A percentile compares a stretch with the other conserved stretches of the same genome.
Conservation (phyloP, 495 filamentous ascomycete genomes). For the Corynascus novoguineensis region DNA sequence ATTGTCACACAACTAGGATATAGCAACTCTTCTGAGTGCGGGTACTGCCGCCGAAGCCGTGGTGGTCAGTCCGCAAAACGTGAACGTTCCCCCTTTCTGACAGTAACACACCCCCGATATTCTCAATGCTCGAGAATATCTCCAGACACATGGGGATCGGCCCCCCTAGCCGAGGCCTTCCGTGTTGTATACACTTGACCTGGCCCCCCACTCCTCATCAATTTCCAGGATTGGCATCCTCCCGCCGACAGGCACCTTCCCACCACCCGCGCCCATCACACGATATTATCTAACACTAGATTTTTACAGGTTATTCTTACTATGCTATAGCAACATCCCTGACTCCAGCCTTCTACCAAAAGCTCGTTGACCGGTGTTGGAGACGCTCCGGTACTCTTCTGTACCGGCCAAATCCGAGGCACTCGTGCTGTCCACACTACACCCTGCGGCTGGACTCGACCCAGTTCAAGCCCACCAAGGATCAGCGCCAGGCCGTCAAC, state of each 20-base stretch:
- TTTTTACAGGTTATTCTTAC: slow-evolving; percentile 67
- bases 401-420: slow-evolving; percentile 80
- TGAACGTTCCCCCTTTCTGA: slow-evolving; percentile 23
- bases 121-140: not conserved
- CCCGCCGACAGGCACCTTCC: slow-evolving; percentile 4
- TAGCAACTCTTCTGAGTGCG: slow-evolving; percentile 44
- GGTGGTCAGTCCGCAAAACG: slow-evolving; percentile 41
- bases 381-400: slow-evolving; percentile 76
- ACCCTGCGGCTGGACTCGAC: slow-evolving; percentile 77
- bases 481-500: slow-evolving; percentile 83
- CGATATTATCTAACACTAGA: slow-evolving; percentile 11
- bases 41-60: slow-evolving; percentile 45
- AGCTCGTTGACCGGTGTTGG: slow-evolving; percentile 82
- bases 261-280: not conserved
- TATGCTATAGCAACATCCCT: slow-evolving; percentile 67
- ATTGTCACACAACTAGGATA: slow-evolving; percentile 32
- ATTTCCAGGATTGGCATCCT: not conserved
- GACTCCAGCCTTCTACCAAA: slow-evolving; percentile 69
- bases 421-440: slow-evolving; percentile 93
- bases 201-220: not conserved
- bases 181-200: not conserved
- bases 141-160: not conserved
- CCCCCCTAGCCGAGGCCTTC: not conserved
- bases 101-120: not conserved
- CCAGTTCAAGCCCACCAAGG: slow-evolving; percentile 63